Evolutionary conservation across 768 basidiomycete species (phyloP).

Genomic region (Boletus sp.): DNA sequence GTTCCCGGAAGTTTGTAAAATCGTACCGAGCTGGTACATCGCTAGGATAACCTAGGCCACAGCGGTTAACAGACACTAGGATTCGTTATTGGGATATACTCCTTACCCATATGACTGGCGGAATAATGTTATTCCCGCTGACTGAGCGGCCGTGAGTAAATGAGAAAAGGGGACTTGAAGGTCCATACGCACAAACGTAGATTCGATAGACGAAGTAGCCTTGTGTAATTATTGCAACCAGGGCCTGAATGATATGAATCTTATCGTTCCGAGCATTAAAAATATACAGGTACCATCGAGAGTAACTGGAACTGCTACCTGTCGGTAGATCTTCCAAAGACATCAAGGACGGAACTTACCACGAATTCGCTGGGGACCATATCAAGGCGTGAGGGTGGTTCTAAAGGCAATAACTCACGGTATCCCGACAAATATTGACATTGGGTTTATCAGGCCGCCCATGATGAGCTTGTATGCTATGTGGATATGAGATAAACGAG

Average conservation of each 20-base stretch:
- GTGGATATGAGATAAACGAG: neutral
- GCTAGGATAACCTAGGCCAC: neutral
- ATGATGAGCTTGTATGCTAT: conserved; percentile 11
- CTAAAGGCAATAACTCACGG: conserved; percentile 4
- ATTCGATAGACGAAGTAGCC: conserved; percentile 15
- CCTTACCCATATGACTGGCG: conserved; percentile 4
- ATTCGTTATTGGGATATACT: neutral
- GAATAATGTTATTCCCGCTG: neutral
- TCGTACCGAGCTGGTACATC: conserved; percentile 5
- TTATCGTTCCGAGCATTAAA: neutral
- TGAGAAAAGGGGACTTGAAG: too few relatives aligned
- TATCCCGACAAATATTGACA: neutral
- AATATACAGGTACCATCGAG: neutral
- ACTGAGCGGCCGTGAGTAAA: neutral
- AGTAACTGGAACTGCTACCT: conserved; percentile 1
- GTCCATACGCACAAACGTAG: conserved; percentile 7
- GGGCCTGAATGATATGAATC: conserved; percentile 1
- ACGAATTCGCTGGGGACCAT: conserved; percentile 2
- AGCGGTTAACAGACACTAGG: neutral
- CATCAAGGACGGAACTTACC: neutral
- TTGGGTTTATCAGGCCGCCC: neutral
- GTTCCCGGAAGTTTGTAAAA: too few relatives aligned
- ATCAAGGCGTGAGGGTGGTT: neutral
- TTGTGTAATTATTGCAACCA: conserved; percentile 4
- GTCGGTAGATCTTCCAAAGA: neutral